phyloP scores from a whole-genome alignment of 1,284 basidiomycete genomes.

The Apiotrichum laibachii region DNA sequence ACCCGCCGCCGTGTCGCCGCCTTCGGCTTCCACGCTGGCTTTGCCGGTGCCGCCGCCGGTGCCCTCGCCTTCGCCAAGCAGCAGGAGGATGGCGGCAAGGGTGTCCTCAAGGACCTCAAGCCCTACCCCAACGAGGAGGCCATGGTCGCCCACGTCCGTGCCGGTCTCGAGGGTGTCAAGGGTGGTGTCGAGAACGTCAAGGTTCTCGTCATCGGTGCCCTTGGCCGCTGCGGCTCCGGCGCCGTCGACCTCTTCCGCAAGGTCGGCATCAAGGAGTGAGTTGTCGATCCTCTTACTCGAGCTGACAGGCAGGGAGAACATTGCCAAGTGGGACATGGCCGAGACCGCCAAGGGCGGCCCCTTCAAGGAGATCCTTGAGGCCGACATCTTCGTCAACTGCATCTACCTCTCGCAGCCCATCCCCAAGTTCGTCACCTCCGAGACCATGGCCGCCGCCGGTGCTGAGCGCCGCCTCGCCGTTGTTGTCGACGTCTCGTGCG shows the following conservation, averaged over 20 bases:
- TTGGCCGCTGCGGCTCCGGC: slow-evolving; percentile 94
- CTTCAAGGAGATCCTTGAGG: slow-evolving; percentile 92
- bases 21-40: slow-evolving; percentile 98
- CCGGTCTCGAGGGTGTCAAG: slow-evolving; percentile 59
- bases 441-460: slow-evolving; percentile 73
- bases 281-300: slow-evolving; percentile 9
- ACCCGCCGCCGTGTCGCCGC: slow-evolving; percentile 89
- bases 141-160: slow-evolving; percentile 73
- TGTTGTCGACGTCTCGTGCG: slow-evolving; percentile 97
- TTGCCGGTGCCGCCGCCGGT: slow-evolving; percentile 93
- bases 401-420: slow-evolving; percentile 92
- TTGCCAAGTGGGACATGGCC: slow-evolving; percentile 95
- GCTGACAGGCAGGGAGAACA: slow-evolving; percentile 67
- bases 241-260: slow-evolving; percentile 93
- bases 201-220: slow-evolving; percentile 92
- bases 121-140: slow-evolving; percentile 76
- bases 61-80: slow-evolving; percentile 77
- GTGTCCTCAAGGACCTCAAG: slow-evolving; percentile 64
- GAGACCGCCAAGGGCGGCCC: slow-evolving; percentile 98
- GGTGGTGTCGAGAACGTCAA: slow-evolving; percentile 70
- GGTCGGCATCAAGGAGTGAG: slow-evolving; percentile 83
- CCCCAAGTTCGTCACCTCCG: slow-evolving; percentile 78
- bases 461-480: slow-evolving; percentile 68
- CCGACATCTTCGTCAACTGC: slow-evolving; percentile 99
- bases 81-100: slow-evolving; percentile 59